Evolutionary conservation across 257 asterid species (phyloP), one percentile per base, ranked within the genome.

Genomic region (Agastache rugosa): DNA sequence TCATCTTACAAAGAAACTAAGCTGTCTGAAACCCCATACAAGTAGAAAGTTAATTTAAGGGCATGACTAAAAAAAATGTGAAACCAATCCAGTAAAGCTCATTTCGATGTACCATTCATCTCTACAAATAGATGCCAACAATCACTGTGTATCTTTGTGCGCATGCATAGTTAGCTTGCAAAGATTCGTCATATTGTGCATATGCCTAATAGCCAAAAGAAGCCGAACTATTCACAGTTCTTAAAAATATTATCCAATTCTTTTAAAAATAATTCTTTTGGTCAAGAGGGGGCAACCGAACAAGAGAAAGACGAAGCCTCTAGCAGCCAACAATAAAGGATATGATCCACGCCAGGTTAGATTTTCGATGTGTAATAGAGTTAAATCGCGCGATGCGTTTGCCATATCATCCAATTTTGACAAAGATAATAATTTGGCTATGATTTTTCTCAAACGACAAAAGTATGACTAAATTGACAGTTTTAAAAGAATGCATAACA

Each of bases 121-220:
- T 20, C 35, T n/a, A 60, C 5, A 69, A 22, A 65, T 35, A 63
- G 47, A 63, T 27, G 9, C 59, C 50, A 17, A 14, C 45, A 12
- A 14, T 16, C 45, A 35, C 8, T 1, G 31, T 54, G 45, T 22
- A 54, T 42, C 59, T 20, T 63, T 63, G 50, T 8, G 27, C 11
- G 1, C 50, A 17, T 63, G 50, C 37, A 63, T 61, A 63, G 29
- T 14, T 17, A 63, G 48, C 11, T 23, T 47, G 54, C 12, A 20
- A 68, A 22, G 44, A 25, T 71, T 68, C 2, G 42, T 61, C 62
- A 56, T 48, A 54, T 42, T 55, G 59, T 20, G 11, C n/a, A 78
- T 34, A 48, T 17, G 64, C 31, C 62, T 55, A 12, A 55, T 3
- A 55, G 8, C 8, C 31, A 54, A 54, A 54, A 0, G 10, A 20